Base-by-base conservation (phyloP, 345 rosid species). In the Lepidium aucheri region DNA sequence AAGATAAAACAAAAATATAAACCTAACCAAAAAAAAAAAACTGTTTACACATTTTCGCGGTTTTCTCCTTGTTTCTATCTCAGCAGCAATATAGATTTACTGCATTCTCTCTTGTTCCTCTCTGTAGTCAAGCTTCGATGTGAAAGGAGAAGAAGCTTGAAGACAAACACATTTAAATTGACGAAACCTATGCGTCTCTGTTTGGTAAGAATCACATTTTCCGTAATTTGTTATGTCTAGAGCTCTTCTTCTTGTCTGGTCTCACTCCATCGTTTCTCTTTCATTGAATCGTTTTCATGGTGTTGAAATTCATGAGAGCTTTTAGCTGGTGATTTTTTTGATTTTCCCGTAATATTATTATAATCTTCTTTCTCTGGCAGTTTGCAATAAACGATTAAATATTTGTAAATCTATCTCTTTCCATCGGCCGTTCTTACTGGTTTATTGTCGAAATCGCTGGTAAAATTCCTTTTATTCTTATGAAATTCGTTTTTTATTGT, bases 81-180 rank as follows among this genome's bases (percentile, higher is more conserved):
- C 26, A 24, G 4, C 26, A 24, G 26, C 26, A 24, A 24, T 20
- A 1, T 20, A 20, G 22, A 2, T 24, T 24, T 24, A 20, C 22
- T 24, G 26, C 26, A 24, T 24, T 24, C 22, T 20, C 22, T 20
- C 22, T 20, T 20, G 22, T 20, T 20, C 3, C 26, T 24, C 26
- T 24, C 26, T 24, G 26, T 24, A 24, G 4, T 1, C 26, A 4
- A 1, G 26, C 26, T 24, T 24, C 26, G 78, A 75, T 56, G 69
- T 69, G 78, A 75, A 59, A 67, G 79, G 46, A 57, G 72, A 56
- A 58, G 60, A 68, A 43, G 56, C 56, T 53, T 44, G 13, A 67
- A 24, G 65, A 56, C 63, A 63, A 11, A 63, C 30, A 15, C 16
- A 60, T 12, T 14, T 15, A 39, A 50, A 17, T 60, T 47, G 60